phyloP scores from a whole-genome alignment of 2,329 filamentous ascomycete species.

The Colletotrichum brevisporum region DNA sequence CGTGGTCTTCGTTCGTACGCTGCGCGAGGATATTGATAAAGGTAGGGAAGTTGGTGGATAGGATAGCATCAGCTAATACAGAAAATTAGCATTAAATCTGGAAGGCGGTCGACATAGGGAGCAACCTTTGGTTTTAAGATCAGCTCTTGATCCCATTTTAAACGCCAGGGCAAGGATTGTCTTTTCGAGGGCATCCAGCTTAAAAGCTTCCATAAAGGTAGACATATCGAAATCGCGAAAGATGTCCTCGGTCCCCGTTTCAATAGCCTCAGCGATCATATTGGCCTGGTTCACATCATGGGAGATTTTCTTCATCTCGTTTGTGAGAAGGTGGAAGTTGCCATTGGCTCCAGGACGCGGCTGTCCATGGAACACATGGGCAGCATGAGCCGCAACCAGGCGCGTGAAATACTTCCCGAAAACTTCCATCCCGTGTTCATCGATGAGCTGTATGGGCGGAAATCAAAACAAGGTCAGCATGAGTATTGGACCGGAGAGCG shows the following conservation, averaged over 20 bases:
- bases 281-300: constrained; percentile 85
- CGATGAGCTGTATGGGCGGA: constrained; percentile 77
- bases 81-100: constrained; percentile 61
- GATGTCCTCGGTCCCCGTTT: constrained; percentile 90
- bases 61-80: constrained; percentile 84
- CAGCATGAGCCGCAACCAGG: constrained; percentile 90
- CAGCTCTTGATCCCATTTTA: constrained; percentile 83
- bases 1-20: constrained; percentile 73
- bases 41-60: constrained; percentile 82
- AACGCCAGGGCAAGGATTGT: constrained; percentile 90
- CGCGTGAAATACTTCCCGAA: constrained; percentile 96
- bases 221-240: constrained; percentile 98
- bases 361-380: constrained; percentile 88
- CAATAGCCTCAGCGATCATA: constrained; percentile 94
- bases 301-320: constrained; percentile 89
- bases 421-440: constrained; percentile 99
- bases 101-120: constrained; percentile 21
- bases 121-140: constrained; percentile 90
- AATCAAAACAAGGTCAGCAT: constrained; percentile 36
- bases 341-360: constrained; percentile 82
- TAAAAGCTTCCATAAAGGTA: constrained; percentile 96
- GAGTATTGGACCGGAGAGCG: not conserved
- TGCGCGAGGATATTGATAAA: constrained; percentile 84
- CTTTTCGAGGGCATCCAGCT: constrained; percentile 89
- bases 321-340: constrained; percentile 85